Evolutionary conservation across 495 filamentous ascomycete species (phyloP), one percentile per base, ranked within the genome.

Genomic region (Aspergillus sparsus): DNA sequence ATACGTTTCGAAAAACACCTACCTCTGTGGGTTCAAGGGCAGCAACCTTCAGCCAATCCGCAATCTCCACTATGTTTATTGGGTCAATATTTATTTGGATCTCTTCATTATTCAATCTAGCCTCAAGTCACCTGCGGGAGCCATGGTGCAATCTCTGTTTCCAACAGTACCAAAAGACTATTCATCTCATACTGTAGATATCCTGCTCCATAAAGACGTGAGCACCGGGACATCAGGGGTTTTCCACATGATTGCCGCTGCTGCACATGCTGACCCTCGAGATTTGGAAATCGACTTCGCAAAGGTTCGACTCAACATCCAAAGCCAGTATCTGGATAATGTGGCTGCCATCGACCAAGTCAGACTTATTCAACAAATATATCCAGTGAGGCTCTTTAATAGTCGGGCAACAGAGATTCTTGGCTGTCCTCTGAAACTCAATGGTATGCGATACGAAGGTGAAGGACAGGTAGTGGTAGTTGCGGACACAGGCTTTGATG

Each of bases 401-500:
- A 55, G 7, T 21, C 34, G 34, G 35, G 52, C 52, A 21, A 9
- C 5, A 7, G 52, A 27, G 37, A 55, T 55, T 27, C 35, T 55
- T n/a, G 37, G 37, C 3, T 34, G 35, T 21, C 34, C 34, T 31
- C 13, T 55, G n/a, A 15, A 8, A 6, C 13, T 55, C 34, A 55
- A 42, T 21, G 52, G 16, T 8, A 41, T 15, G 4, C 10, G 27
- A 2, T 57, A 34, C 21, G 27, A 32, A 35, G 54, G 54, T 7
- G 21, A 57, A 34, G 54, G 54, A n/a, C 41, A 57, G 27, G 27
- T 49, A 5, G 44, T 57, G n/a, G 44, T 42, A 6, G 54, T 57
- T n/a, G 34, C 54, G 13, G 54, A 57, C 21, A 46, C 54, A 34
- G 54, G 54, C 2, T 57, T 57, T n/a, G 54, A 57, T 47, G 47